Percentiles rank a stretch among this genome's conserved stretches.
phyloP scores from a whole-genome alignment of 75 land plant genomes.

The Picea glauca region DNA sequence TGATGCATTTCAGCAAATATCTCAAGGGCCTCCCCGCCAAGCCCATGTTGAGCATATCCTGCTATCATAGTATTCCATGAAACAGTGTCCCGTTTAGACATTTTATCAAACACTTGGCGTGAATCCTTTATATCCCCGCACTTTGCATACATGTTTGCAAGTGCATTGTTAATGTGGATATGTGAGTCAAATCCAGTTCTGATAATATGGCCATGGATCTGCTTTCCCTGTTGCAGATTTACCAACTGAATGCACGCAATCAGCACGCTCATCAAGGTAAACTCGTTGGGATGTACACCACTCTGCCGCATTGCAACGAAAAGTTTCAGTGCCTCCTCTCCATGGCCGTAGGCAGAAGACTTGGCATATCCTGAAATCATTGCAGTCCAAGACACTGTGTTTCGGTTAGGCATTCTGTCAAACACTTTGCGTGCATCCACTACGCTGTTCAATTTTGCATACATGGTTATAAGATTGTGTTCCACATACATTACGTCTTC shows the following conservation, averaged over 20 bases:
- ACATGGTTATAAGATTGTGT: conserved; percentile 1
- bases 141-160: conserved; percentile 71
- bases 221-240: conserved; percentile 33
- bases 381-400: conserved; percentile 68
- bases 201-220: conserved; percentile 42
- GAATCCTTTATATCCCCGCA: conserved; percentile 52
- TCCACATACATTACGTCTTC: conserved; percentile 10
- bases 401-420: conserved; percentile 30
- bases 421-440: conserved; percentile 27
- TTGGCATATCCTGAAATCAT: conserved; percentile 60
- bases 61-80: conserved; percentile 74
- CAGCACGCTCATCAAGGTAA: conserved; percentile 43
- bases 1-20: conserved; percentile 41
- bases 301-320: conserved; percentile 48
- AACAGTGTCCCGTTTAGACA: conserved; percentile 43
- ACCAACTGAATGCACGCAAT: conserved; percentile 52
- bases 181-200: conserved; percentile 18
- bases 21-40: conserved; percentile 32
- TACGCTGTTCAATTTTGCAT: not conserved
- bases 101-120: conserved; percentile 41
- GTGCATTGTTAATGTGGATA: conserved; percentile 61
- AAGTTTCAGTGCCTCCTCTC: conserved; percentile 31
- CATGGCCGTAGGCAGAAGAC: conserved; percentile 15
- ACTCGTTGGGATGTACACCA: conserved; percentile 34
- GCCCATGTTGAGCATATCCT: conserved; percentile 71